phyloP scores from a whole-genome alignment of 2,329 filamentous ascomycete genomes.

The Paraphaeosphaeria minitans region DNA sequence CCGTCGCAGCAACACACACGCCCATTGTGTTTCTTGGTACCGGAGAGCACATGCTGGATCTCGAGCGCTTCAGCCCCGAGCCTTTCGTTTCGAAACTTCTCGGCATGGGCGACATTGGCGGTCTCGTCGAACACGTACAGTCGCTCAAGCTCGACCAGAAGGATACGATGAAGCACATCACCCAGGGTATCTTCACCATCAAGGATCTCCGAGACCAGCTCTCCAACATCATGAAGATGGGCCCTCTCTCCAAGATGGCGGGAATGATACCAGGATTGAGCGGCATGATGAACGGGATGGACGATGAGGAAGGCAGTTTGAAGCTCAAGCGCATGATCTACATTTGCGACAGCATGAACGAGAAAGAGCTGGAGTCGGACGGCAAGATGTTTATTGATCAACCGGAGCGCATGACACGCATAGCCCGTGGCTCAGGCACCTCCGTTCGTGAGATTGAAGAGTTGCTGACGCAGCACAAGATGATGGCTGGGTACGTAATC shows the following conservation, averaged over 20 bases:
- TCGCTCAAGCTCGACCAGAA: conserved; percentile 95
- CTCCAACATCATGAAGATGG: conserved; percentile 99
- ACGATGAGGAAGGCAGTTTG: conserved; percentile 91
- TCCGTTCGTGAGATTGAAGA: conserved; percentile 94
- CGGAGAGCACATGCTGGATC: conserved; percentile 93
- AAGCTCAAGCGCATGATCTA: conserved; percentile 99
- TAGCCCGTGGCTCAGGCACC: conserved; percentile 88
- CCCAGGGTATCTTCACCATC: conserved; percentile 93
- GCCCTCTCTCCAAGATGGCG: conserved; percentile 93
- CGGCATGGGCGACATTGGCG: conserved; percentile 96
- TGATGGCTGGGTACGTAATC: conserved; percentile 67
- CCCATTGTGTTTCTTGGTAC: conserved; percentile 98
- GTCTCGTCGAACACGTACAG: conserved; percentile 94
- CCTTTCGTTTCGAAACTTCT: conserved; percentile 93
- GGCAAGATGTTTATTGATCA: conserved; percentile 94
- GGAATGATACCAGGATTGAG: conserved; percentile 98
- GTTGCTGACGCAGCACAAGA: conserved; percentile 93
- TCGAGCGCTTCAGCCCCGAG: conserved; percentile 90
- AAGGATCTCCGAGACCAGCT: conserved; percentile 94
- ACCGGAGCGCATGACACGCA: conserved; percentile 87
- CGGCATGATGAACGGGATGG: conserved; percentile 92
- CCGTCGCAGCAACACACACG: conserved; percentile 92
- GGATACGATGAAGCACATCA: conserved; percentile 98
- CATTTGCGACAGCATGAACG: conserved; percentile 98
- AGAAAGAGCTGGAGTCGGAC: conserved; percentile 92